Base-by-base conservation (phyloP, 2,329 filamentous ascomycete genomes). In the Penicillium expansum region DNA sequence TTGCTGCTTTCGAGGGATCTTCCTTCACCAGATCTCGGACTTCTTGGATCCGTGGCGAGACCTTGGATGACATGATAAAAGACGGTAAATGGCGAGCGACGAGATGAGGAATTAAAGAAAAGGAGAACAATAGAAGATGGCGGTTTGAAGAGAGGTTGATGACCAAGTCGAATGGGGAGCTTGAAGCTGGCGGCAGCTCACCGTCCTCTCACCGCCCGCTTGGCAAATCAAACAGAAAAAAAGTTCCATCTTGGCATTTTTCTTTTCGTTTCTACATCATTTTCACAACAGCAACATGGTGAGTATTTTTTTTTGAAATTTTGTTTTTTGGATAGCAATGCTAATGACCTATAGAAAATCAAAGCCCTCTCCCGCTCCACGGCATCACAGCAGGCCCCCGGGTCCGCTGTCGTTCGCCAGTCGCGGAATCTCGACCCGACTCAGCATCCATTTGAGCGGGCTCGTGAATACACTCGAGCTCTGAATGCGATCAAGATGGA, bases 401-500 rank as follows among this genome's bases (percentile, higher is more conserved):
- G 79, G 56, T 75, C 77, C 38, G 69, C 71, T 63, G 73, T 75
- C 39, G 69, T 76, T 58, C 76, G 74, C 62, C 74, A 80, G 63
- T 75, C 75, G 74, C 73, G 76, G 63, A 78, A 81, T 70, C 82
- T 95, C 68, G 90, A 96, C 77, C 89, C 92, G 29, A 87, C 90
- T 41, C 83, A 93, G 58, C 92, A 96, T 76, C 92, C 91, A 2
- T 96, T 97, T 76, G 92, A 96, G 76, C 83, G 91, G 69, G 92
- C 92, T 45, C 82, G 92, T 74, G 92, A 96, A 78, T 93, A 92
- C 71, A 91, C 87, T 14, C 79, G 87, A 65, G 87, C 88, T 11
- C 79, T 90, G 59, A 90, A 91, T 84, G 92, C 92, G 27, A 91
- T 92, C 57, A 97, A 97, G 75, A 79, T 97, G 60, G 91, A 96